Evolutionary conservation across 805 yeast genomes (phyloP).

Genomic region (Saccharomycopsis fermentans): DNA sequence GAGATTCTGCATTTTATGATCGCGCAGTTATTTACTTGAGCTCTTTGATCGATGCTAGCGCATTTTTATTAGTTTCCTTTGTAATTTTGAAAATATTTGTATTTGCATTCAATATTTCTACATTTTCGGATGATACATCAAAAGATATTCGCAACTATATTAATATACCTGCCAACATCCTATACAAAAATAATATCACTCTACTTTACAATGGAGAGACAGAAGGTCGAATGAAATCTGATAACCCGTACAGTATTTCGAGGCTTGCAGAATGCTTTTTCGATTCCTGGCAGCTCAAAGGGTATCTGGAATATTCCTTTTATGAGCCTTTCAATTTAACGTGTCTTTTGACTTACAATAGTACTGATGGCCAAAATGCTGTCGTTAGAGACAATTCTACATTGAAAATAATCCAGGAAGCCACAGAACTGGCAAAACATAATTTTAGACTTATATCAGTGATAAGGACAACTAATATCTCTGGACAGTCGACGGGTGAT

Average conservation of each 20-base stretch:
- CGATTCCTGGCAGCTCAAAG: background rate
- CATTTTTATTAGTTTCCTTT: background rate
- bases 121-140: slow-evolving; percentile 14
- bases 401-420: background rate
- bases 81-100: background rate
- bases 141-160: slow-evolving; percentile 11
- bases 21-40: background rate
- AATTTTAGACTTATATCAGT: background rate
- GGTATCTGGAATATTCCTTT: background rate
- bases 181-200: background rate
- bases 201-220: background rate
- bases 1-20: background rate
- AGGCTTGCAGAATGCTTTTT: background rate
- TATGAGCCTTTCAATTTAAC: background rate
- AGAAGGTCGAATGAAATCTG: background rate
- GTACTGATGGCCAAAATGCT: background rate
- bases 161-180: slow-evolving; percentile 2
- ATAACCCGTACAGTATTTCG: background rate
- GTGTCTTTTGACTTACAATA: background rate
- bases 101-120: background rate
- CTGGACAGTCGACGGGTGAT: background rate
- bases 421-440: background rate
- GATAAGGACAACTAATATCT: background rate
- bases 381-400: background rate
- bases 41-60: background rate